Evolutionary conservation across 129 eudicot genomes (phyloP), one percentile per base, ranked within the genome.

Genomic region (Lactuca sativa): DNA sequence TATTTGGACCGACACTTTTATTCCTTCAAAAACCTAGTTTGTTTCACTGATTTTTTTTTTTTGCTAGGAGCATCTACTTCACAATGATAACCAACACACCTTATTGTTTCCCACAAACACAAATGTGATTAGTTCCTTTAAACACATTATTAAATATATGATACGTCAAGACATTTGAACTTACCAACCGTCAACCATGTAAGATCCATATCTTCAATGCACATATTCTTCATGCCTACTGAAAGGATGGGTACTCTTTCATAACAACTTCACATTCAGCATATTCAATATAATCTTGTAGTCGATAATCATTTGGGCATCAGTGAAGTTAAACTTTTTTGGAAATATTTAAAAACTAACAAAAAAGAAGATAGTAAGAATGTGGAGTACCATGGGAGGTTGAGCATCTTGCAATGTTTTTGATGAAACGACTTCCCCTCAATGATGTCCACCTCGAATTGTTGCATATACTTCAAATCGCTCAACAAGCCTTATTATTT

Each of bases 191-290:
- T 86, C 91, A 80, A 86, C 91, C 91, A 86, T 86, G 60, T 85
- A 40, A 86, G 86, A 67, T 86, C 85, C 91, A 86, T 82, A 76
- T 86, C 91, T 51, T 82, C 88, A 57, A 86, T 82, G 34, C 91
- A 88, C 84, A 88, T 80, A 79, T 83, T 86, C 81, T 86, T 86
- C 91, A 86, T 86, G 91, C 91, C 31, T 83, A 88, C 52, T 72
- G 62, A 71, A 86, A 86, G 8, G 88, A 83, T 66, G 83, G 91
- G 72, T 82, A 77, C 47, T 86, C 88, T 80, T 86, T 86, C 36
- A 86, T 85, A 41, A 82, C 78, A 56, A 88, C 85, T 77, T 86
- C 91, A 77, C 91, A 86, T 77, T 86, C 91, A 70, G 91, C 91
- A 82, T 86, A 86, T 65, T 86, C 91, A 34, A 76, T 77, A 43